Evolutionary conservation across 768 basidiomycete genomes (phyloP).

Genomic region (Phlegmacium glaucopus): DNA sequence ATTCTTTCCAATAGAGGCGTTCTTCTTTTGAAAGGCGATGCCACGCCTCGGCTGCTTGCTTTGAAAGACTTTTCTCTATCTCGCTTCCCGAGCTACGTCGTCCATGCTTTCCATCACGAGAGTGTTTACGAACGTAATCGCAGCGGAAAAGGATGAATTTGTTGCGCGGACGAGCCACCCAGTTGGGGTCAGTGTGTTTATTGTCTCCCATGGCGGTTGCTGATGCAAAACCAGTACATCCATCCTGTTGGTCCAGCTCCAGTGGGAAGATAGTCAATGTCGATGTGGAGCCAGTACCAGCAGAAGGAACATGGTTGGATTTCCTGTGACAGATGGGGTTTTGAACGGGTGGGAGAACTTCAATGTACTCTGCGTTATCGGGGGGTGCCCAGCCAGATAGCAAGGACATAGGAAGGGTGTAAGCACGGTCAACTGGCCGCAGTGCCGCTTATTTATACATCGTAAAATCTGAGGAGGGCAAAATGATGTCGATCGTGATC

Average conservation of each 20-base stretch:
- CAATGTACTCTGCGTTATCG: constrained; percentile 23
- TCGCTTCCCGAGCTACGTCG: constrained; percentile 32
- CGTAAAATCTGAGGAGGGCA: constrained; percentile 14
- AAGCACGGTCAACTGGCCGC: constrained; percentile 1
- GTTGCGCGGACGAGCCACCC: constrained; percentile 67
- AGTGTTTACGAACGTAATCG: constrained; percentile 50
- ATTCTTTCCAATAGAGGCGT: constrained; percentile 44
- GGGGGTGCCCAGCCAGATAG: constrained; percentile 30
- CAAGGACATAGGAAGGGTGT: constrained; percentile 13
- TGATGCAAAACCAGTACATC: constrained; percentile 10
- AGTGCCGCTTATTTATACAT: neutral
- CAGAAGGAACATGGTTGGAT: constrained; percentile 16
- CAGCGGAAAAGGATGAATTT: constrained; percentile 74
- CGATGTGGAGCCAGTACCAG: constrained; percentile 11
- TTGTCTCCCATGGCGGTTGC: constrained; percentile 18
- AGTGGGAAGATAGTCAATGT: neutral
- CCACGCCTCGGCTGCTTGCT: constrained; percentile 78
- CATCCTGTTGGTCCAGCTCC: neutral
- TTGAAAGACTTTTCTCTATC: constrained; percentile 61
- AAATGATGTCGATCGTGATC: constrained; percentile 19
- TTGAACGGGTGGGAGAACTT: constrained; percentile 18
- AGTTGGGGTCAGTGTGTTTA: constrained; percentile 43
- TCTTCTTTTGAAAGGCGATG: constrained; percentile 46
- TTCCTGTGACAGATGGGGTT: constrained; percentile 20
- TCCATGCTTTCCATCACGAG: constrained; percentile 32